Conservation (phyloP, 2,329 filamentous ascomycete species). For the Apiospora pterosperma region DNA sequence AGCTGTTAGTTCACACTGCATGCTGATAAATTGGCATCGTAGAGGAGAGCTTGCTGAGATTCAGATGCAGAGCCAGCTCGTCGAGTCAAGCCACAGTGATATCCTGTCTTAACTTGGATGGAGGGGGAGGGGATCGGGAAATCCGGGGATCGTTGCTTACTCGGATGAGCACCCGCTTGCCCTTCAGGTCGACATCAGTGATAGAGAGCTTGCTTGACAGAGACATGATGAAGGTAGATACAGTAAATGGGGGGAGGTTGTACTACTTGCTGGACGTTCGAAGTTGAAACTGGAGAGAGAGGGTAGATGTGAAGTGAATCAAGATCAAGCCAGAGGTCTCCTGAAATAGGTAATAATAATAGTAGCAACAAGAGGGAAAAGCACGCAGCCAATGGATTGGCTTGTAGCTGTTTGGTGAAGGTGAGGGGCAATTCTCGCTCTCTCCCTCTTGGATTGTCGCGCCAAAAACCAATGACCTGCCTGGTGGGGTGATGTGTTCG, state of each 20-base stretch:
- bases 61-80: slow-evolving; percentile 2
- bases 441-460: neutral
- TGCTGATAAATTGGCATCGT: neutral
- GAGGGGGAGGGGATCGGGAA: neutral
- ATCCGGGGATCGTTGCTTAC: slow-evolving; percentile 57
- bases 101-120: neutral
- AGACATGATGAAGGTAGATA: slow-evolving; percentile 67
- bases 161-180: slow-evolving; percentile 95
- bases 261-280: neutral
- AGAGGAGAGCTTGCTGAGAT: slow-evolving; percentile 9
- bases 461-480: neutral
- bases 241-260: neutral
- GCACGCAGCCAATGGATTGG: neutral
- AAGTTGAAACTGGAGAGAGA: neutral
- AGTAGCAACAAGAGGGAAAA: neutral
- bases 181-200: slow-evolving; percentile 93
- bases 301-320: neutral
- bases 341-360: neutral
- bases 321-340: neutral
- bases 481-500: slow-evolving; percentile 1
- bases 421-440: slow-evolving; percentile 1
- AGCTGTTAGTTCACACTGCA: slow-evolving; percentile 15
- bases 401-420: neutral
- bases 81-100: neutral
- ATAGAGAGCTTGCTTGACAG: slow-evolving; percentile 98